Evolutionary conservation across 2,329 filamentous ascomycete species (phyloP).

Genomic region (Cladobotryum protrusum): DNA sequence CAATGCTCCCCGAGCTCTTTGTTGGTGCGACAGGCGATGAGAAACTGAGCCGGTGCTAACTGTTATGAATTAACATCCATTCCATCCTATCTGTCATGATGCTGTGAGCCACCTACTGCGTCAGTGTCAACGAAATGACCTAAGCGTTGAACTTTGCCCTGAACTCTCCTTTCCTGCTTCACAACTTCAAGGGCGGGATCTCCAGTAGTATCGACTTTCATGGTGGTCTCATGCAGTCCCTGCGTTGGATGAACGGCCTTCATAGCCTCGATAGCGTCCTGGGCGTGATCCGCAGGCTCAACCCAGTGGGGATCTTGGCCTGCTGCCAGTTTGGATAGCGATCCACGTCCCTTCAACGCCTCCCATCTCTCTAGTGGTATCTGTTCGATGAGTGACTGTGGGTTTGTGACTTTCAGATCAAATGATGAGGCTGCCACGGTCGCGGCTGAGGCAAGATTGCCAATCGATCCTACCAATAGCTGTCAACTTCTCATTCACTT

Average conservation of each 20-base stretch:
- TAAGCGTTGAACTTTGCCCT: conserved; percentile 31
- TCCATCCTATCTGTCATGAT: neutral
- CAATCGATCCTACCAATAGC: conserved; percentile 20
- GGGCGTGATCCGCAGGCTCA: neutral
- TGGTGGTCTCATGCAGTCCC: too few relatives aligned
- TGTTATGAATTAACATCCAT: conserved; percentile 10
- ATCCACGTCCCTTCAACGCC: neutral
- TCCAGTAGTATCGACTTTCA: too few relatives aligned
- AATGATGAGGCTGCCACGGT: conserved; percentile 42
- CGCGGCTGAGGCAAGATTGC: conserved; percentile 38
- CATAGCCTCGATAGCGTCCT: too few relatives aligned
- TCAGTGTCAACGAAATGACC: conserved; percentile 42
- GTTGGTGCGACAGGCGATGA: conserved; percentile 15
- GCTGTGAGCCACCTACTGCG: conserved; percentile 23
- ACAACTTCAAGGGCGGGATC: too few relatives aligned
- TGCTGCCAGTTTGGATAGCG: neutral
- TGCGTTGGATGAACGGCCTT: too few relatives aligned
- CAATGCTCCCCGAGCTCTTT: conserved; percentile 33
- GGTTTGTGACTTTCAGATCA: conserved; percentile 36
- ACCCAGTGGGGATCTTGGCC: conserved; percentile 1
- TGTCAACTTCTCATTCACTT: neutral
- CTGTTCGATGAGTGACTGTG: conserved; percentile 14
- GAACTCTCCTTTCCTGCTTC: conserved; percentile 15
- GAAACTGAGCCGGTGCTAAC: conserved; percentile 34
- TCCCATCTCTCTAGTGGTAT: conserved; percentile 5